Evolutionary conservation across 2,329 filamentous ascomycete species (phyloP), one percentile per base, ranked within the genome.

Genomic region (Neodidymelliopsis sp.): DNA sequence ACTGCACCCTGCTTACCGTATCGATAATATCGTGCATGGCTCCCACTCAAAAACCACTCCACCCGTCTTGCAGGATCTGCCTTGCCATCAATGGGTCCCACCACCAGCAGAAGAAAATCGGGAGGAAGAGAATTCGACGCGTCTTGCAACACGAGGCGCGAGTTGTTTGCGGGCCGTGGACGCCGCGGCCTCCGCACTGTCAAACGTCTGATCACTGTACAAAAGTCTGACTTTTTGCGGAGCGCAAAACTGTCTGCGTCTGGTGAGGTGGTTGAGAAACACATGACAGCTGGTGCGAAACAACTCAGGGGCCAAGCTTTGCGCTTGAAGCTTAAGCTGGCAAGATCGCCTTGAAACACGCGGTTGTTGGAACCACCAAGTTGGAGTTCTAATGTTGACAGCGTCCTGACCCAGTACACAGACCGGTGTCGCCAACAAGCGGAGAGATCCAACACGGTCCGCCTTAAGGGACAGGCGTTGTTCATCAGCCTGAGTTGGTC

Each of bases 271-370:
- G 35, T 47, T 23, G 29, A 33, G 47, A 44, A 44, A 44, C 47
- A 30, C 33, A n/a, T 28, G 29, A 50, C 22, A 34, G 39, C 39
- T 18, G 25, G 39, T 44, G 40, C 47, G 47, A 50, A 50, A 50
- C 47, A 23, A 20, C 12, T n/a, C 16, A 30, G 19, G 15, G 36
- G 28, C 39, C 47, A 50, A 50, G 47, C 47, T 40, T 50, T 24
- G 34, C 34, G 6, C 25, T 19, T 6, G 7, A 44, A 40, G 47
- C 47, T 50, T 50, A 11, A 44, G 29, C 34, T 24, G 33, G 34
- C 13, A 39, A 43, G 16, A 38, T 37, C 11, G 19, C n/a, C 10
- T 33, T 39, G 40, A 44, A 44, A 39, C 47, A 31, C 4, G 29
- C 29, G 13, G 16, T 11, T 15, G 15, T 28, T 22, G 18, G 40